Evolutionary conservation across 2,329 filamentous ascomycete species (phyloP).

Genomic region (Periconia digitata): DNA sequence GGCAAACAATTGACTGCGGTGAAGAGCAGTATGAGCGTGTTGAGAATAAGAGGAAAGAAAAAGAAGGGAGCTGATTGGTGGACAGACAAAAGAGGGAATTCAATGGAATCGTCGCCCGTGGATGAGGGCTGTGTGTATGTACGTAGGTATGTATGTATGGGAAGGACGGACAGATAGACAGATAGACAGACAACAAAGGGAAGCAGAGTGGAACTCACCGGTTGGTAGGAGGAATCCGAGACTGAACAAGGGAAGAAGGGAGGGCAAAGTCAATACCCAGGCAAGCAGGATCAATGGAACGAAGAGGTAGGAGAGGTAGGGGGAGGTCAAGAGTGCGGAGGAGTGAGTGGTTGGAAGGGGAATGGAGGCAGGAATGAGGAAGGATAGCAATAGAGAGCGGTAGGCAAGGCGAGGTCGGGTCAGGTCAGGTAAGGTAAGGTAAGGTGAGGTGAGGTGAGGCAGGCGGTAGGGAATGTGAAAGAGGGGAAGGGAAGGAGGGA

Average conservation of each 20-base stretch:
- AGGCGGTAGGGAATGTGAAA: neutral
- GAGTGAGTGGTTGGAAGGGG: slow-evolving; percentile 1
- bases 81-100: neutral
- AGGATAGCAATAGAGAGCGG: neutral
- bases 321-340: neutral
- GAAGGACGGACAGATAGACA: no score
- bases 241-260: neutral
- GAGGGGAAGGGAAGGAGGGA: no score
- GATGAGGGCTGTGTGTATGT: no score
- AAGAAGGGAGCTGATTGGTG: neutral
- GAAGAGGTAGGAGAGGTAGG: slow-evolving; percentile 1
- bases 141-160: no score
- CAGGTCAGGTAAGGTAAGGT: no score
- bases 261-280: neutral
- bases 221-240: neutral
- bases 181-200: no score
- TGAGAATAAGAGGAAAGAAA: neutral
- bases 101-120: neutral
- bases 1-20: neutral
- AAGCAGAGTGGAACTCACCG: neutral
- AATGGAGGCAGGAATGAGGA: no score
- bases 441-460: neutral
- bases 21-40: neutral
- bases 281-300: neutral
- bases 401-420: neutral